phyloP scores from a whole-genome alignment of 495 filamentous ascomycete species.

The Penicillium lividum region DNA sequence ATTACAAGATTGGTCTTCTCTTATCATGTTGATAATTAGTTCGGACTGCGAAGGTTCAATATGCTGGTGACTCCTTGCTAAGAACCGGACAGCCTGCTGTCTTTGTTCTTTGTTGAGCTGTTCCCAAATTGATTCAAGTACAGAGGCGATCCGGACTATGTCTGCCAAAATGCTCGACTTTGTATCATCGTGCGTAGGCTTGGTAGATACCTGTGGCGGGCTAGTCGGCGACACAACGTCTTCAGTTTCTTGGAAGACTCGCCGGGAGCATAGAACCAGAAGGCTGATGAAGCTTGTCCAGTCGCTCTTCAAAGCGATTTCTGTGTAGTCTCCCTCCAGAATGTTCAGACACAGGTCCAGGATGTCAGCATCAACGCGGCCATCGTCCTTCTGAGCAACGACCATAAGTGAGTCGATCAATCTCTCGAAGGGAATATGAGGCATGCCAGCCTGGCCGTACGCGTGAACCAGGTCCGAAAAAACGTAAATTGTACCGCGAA shows the following conservation, averaged over 20 bases:
- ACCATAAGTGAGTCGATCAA: constrained; percentile 59
- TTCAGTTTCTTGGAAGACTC: constrained; percentile 42
- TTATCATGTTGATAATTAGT: constrained; percentile 41
- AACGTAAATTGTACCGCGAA: constrained; percentile 68
- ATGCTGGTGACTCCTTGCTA: constrained; percentile 40
- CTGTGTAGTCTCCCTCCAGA: constrained; percentile 40
- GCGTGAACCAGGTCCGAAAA: constrained; percentile 59
- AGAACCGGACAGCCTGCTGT: constrained; percentile 38
- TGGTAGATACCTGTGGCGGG: constrained; percentile 25
- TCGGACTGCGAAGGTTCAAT: constrained; percentile 47
- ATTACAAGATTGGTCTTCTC: constrained; percentile 58
- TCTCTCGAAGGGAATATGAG: constrained; percentile 49
- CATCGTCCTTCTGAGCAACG: constrained; percentile 52
- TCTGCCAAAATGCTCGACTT: constrained; percentile 43
- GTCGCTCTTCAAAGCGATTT: constrained; percentile 34
- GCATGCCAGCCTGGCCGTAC: constrained; percentile 64
- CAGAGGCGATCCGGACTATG: constrained; percentile 40
- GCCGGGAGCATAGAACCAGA: constrained; percentile 69
- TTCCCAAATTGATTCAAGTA: constrained; percentile 45
- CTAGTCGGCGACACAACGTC: constrained; percentile 21
- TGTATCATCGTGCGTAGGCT: constrained; percentile 34
- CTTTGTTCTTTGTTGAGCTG: constrained; percentile 42
- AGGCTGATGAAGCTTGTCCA: constrained; percentile 38
- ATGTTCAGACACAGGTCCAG: constrained; percentile 49
- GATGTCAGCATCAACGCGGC: constrained; percentile 57